phyloP scores from a whole-genome alignment of 257 asterid species.

The Solanum ossicruentum region DNA sequence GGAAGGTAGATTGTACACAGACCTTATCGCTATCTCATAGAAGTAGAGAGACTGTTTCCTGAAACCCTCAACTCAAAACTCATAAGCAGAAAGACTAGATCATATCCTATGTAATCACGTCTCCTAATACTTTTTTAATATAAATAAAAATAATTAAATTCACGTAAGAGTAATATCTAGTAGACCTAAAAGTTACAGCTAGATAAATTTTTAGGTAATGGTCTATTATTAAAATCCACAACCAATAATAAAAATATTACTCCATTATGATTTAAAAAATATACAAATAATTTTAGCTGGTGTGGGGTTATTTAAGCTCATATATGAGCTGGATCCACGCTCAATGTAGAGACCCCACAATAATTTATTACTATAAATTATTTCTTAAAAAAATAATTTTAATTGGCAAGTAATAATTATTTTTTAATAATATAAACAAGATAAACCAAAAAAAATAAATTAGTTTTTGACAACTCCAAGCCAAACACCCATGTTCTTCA shows the following conservation, averaged over 20 bases:
- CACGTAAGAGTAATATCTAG: neutral
- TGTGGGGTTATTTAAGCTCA: conserved; percentile 10
- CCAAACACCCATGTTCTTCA: neutral
- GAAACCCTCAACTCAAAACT: too few relatives aligned
- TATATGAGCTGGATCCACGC: conserved; percentile 15
- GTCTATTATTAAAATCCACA: neutral
- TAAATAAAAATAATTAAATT: neutral
- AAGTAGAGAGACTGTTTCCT: too few relatives aligned
- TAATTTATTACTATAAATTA: neutral
- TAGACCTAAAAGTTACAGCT: neutral
- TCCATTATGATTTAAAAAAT: neutral
- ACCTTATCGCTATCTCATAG: too few relatives aligned
- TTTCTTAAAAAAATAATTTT: neutral
- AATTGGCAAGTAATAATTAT: neutral
- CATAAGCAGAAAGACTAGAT: too few relatives aligned
- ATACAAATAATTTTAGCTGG: conserved; percentile 1
- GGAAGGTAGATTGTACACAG: too few relatives aligned
- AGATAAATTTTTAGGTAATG: neutral
- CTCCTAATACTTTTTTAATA: too few relatives aligned
- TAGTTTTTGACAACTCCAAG: neutral
- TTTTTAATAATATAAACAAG: neutral
- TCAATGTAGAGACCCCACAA: conserved; percentile 5
- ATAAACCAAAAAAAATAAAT: neutral
- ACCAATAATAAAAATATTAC: neutral
- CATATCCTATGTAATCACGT: too few relatives aligned